Evolutionary conservation across 164 flowering plant species (phyloP).

Genomic region (Dillenia turbinata): DNA sequence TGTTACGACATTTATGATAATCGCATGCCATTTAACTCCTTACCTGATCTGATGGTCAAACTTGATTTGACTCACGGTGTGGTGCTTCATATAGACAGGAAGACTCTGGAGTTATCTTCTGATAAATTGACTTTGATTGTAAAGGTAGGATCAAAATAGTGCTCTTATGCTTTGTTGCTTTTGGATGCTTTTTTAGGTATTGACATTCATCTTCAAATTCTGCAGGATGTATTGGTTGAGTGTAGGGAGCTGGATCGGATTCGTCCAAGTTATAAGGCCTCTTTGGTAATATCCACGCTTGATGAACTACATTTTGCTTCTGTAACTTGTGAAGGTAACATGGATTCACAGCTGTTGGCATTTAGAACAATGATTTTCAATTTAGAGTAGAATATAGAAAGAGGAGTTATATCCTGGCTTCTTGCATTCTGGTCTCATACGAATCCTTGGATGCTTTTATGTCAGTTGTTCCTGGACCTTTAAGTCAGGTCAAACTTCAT

Average conservation of each 20-base stretch:
- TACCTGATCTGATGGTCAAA: conserved; percentile 30
- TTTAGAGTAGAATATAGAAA: background rate
- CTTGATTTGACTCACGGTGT: conserved; percentile 7
- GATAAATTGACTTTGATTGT: conserved; percentile 32
- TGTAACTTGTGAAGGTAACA: conserved; percentile 54
- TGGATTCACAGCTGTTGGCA: too few species aligned
- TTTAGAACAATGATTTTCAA: background rate
- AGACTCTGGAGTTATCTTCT: conserved; percentile 24
- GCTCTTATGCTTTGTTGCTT: background rate
- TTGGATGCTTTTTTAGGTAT: background rate
- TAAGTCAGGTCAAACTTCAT: conserved; percentile 16
- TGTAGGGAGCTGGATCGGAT: conserved; percentile 41
- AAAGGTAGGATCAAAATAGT: conserved; percentile 34
- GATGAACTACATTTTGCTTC: conserved; percentile 27
- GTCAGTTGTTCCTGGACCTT: conserved; percentile 60
- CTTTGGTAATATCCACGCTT: conserved; percentile 30
- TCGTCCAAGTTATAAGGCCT: conserved; percentile 50
- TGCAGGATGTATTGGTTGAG: conserved; percentile 44
- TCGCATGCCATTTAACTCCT: conserved; percentile 32
- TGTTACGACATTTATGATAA: conserved; percentile 51
- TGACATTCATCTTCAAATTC: background rate
- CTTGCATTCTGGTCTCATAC: background rate
- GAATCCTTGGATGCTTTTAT: conserved; percentile 4
- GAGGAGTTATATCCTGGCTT: background rate
- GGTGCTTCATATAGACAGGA: conserved; percentile 7